Conservation (phyloP, 1,284 basidiomycete species). For the Stygiomarasmius scandens region DNA sequence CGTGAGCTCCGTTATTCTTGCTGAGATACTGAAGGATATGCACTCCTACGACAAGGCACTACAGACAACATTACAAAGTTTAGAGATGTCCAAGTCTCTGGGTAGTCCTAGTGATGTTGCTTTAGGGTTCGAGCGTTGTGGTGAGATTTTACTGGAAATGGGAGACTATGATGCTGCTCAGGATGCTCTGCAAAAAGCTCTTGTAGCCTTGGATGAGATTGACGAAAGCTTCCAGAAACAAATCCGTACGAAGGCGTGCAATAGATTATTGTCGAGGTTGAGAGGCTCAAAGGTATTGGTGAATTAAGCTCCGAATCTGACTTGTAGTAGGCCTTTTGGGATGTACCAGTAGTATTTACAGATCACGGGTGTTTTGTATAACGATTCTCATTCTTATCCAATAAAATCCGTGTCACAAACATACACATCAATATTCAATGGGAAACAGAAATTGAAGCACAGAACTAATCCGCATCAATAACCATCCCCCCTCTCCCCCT, state of each 20-base stretch:
- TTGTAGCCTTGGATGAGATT: not conserved
- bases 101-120: not conserved
- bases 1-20: not conserved
- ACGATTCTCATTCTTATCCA: not conserved
- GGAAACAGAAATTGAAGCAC: no score
- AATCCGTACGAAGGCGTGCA: not conserved
- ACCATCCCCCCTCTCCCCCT: constrained; percentile 69
- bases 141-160: not conserved
- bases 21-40: not conserved
- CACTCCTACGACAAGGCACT: not conserved
- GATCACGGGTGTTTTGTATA: no score
- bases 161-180: not conserved
- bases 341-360: no score
- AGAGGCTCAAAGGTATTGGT: no score
- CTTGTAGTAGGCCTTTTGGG: no score
- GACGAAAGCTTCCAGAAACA: not conserved
- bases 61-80: not conserved
- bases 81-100: not conserved
- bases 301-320: no score
- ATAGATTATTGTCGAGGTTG: no score
- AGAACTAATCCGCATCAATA: constrained; percentile 53
- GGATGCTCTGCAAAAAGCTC: not conserved
- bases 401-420: not conserved
- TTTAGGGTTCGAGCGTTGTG: not conserved
- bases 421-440: no score